Evolutionary conservation across 2,329 filamentous ascomycete genomes (phyloP), one percentile per base, ranked within the genome.

Genomic region (Fonsecaea pedrosoi): DNA sequence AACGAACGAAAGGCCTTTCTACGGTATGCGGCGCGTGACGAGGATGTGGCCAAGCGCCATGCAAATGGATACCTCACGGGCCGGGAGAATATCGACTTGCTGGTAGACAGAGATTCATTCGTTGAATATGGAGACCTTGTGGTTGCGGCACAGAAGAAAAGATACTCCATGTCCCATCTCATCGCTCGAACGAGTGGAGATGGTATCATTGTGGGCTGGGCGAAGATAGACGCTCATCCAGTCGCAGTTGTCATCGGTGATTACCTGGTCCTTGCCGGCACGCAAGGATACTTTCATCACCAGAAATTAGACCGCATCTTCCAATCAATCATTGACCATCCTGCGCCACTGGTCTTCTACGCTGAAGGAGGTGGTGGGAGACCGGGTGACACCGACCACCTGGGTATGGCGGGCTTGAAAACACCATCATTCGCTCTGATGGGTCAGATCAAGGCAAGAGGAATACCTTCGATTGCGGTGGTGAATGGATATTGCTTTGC

Each of bases 401-500:
- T 69, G 67, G 50, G 64, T 50, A 54, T 67, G 64, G 64, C 67
- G 50, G 67, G 67, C 56, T 53, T 69, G 9, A 69, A 69, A 56
- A 69, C 67, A 35, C 67, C 67, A 61, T 69, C 67, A 42, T 69
- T 69, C 56, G 67, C 64, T 58, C 56, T 69, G 54, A 57, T 69
- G 67, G 67, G 67, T 18, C 32, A 69, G 64, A 67, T 69, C 64
- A 69, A 66, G 64, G 67, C 67, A 61, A 58, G 67, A 64, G 67
- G 67, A 50, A 69, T 69, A 42, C 67, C 67, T 64, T 69, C 67
- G 37, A 56, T 69, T 35, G 67, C 67, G 59, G 67, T 69, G 25
- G 67, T 66, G 50, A 69, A 69, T 62, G 67, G 67, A 37, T 69
- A 69, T 64, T 69, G 67, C 60, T 69, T 69, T 69, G 67, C 67